Evolutionary conservation across 768 basidiomycete species (phyloP).

Genomic region (Russula sp.): DNA sequence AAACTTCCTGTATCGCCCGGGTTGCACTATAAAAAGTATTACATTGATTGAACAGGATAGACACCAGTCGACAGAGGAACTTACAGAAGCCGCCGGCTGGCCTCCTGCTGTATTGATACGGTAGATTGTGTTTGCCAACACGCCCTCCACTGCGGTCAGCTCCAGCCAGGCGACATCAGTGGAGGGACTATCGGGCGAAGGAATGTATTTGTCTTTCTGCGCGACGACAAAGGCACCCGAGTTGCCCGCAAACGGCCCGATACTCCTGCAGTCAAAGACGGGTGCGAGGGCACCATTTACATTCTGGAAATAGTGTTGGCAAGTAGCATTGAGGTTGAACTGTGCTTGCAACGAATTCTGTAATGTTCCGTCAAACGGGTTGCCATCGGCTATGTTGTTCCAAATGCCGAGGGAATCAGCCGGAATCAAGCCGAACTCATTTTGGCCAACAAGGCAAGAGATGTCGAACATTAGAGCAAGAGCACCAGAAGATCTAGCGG

Average conservation of each 20-base stretch:
- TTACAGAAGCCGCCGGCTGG: slow-evolving; percentile 22
- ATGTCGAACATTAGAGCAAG: slow-evolving; percentile 25
- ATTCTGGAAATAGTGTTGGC: slow-evolving; percentile 25
- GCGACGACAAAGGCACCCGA: slow-evolving; percentile 17
- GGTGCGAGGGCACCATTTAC: not conserved
- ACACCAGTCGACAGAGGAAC: not conserved
- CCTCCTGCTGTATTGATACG: slow-evolving; percentile 21
- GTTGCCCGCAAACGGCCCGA: not conserved
- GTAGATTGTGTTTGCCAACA: slow-evolving; percentile 17
- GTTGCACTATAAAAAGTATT: slow-evolving; percentile 13
- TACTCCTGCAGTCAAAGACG: slow-evolving; percentile 23
- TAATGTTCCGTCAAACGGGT: not conserved
- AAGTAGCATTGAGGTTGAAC: not conserved
- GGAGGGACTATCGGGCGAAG: slow-evolving; percentile 6
- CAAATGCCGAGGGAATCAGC: slow-evolving; percentile 1
- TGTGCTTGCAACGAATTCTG: not conserved
- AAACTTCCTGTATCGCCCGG: not conserved
- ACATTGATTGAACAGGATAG: not conserved
- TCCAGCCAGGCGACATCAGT: slow-evolving; percentile 24
- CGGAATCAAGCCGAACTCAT: slow-evolving; percentile 10
- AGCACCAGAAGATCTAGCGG: slow-evolving; percentile 24
- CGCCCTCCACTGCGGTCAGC: not conserved
- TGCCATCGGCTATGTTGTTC: not conserved
- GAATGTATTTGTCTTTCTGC: slow-evolving; percentile 1
- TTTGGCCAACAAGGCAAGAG: not conserved